phyloP scores from a whole-genome alignment of 176 grass and related monocot genomes.

The Themeda triandra region DNA sequence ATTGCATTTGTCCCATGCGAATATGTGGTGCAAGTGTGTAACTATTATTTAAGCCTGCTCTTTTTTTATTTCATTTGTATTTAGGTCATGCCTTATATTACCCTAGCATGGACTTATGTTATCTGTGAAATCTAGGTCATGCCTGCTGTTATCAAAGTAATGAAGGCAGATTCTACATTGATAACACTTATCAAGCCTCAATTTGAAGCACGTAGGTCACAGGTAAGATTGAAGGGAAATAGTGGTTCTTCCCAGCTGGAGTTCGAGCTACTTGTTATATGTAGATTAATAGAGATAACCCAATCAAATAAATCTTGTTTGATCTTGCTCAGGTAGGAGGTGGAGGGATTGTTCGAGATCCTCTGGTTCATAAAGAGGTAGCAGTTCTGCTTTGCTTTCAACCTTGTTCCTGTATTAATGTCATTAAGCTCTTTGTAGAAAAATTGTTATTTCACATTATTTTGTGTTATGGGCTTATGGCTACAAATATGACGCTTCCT shows the following conservation, averaged over 20 bases:
- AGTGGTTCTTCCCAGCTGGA: background rate
- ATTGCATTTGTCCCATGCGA: background rate
- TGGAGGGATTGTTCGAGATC: conserved; percentile 90
- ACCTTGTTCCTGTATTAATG: background rate
- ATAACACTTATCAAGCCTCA: conserved; percentile 94
- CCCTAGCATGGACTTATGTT: background rate
- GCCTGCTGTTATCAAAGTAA: conserved; percentile 92
- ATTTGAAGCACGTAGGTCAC: conserved; percentile 78
- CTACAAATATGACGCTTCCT: background rate
- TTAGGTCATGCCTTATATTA: background rate
- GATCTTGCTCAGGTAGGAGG: conserved; percentile 63
- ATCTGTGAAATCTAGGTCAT: conserved; percentile 64
- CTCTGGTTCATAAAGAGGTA: conserved; percentile 94
- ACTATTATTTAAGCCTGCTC: background rate
- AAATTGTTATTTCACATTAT: background rate
- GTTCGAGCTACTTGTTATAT: background rate
- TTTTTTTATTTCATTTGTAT: background rate
- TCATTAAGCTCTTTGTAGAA: background rate
- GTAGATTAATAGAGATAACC: background rate
- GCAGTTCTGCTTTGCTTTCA: background rate
- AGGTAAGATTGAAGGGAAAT: conserved; percentile 43
- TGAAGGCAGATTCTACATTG: conserved; percentile 78
- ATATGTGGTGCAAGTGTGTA: background rate
- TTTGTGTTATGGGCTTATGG: background rate
- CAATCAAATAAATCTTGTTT: background rate